Percentiles rank a stretch among this genome's conserved stretches.
These are phyloP conservation scores for Pugionium dolabratum DNA, from an alignment of 345 rosid species.

Conservation along the genomic window DNA sequence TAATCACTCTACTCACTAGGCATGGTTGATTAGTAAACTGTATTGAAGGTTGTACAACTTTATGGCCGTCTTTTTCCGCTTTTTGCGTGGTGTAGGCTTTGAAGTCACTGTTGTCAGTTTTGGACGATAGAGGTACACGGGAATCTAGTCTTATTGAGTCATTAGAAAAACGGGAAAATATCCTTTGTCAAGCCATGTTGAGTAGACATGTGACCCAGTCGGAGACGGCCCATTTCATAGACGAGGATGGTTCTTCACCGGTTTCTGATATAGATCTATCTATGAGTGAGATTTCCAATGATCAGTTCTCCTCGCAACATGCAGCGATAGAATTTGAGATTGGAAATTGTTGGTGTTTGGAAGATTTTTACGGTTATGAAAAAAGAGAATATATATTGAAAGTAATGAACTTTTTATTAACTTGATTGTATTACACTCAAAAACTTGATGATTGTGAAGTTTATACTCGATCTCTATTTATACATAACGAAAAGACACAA, in stretches of 20 bases:
- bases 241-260: slow-evolving; percentile 83
- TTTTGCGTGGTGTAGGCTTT: slow-evolving; percentile 60
- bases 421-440: no score
- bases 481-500: no score
- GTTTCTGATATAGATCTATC: slow-evolving; percentile 74
- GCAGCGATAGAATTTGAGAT: slow-evolving; percentile 71
- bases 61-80: neutral
- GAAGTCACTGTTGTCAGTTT: slow-evolving; percentile 64
- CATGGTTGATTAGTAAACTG: slow-evolving; percentile 15
- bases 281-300: slow-evolving; percentile 42
- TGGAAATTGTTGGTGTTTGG: no score
- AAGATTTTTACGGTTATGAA: no score
- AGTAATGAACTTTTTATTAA: no score
- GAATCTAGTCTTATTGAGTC: slow-evolving; percentile 86
- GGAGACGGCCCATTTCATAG: slow-evolving; percentile 47
- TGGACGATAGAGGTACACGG: slow-evolving; percentile 83
- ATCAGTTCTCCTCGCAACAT: slow-evolving; percentile 46
- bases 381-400: no score
- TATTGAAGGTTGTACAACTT: neutral
- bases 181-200: slow-evolving; percentile 73
- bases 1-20: neutral
- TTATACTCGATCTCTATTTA: no score
- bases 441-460: no score
- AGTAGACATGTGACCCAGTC: slow-evolving; percentile 39
- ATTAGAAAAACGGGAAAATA: slow-evolving; percentile 70